Evolutionary conservation across 371 early-diverging fungal species (phyloP).

Genomic region (Funneliformis caledonium): DNA sequence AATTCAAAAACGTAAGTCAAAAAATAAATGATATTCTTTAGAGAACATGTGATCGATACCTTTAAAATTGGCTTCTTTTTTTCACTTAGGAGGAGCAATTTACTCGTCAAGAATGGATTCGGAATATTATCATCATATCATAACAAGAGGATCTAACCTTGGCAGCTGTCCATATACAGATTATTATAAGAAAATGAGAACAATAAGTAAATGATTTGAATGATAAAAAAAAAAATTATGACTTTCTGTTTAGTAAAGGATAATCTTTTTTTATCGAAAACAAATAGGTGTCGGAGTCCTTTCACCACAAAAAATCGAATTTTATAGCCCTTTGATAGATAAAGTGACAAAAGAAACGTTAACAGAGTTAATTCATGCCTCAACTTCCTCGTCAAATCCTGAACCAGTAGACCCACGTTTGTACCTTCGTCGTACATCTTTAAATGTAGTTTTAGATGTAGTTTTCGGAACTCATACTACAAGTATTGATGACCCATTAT

Average conservation of each 20-base stretch:
- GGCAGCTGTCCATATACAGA: not conserved
- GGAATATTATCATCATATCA: not conserved
- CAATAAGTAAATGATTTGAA: not conserved
- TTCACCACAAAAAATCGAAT: too few relatives aligned
- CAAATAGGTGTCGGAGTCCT: too few relatives aligned
- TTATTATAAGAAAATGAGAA: not conserved
- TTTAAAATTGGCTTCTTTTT: not conserved
- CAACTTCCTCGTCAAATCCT: not conserved
- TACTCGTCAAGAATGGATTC: not conserved
- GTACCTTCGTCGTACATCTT: not conserved
- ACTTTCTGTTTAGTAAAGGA: too few relatives aligned
- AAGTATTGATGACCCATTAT: conserved; percentile 10
- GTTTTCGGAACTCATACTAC: not conserved
- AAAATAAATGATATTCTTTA: not conserved
- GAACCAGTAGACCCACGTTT: not conserved
- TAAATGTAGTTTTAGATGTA: not conserved
- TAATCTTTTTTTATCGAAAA: too few relatives aligned
- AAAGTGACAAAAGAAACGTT: too few relatives aligned
- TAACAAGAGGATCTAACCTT: not conserved
- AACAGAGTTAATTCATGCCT: not conserved
- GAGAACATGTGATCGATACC: not conserved
- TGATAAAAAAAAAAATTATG: too few relatives aligned
- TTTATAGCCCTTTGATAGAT: too few relatives aligned
- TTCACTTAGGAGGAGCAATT: not conserved
- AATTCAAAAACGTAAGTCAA: conserved; percentile 2